These are phyloP conservation scores for Hypoxylon sp. DNA, from an alignment of 2,329 filamentous ascomycete species.

Conservation along the genomic window DNA sequence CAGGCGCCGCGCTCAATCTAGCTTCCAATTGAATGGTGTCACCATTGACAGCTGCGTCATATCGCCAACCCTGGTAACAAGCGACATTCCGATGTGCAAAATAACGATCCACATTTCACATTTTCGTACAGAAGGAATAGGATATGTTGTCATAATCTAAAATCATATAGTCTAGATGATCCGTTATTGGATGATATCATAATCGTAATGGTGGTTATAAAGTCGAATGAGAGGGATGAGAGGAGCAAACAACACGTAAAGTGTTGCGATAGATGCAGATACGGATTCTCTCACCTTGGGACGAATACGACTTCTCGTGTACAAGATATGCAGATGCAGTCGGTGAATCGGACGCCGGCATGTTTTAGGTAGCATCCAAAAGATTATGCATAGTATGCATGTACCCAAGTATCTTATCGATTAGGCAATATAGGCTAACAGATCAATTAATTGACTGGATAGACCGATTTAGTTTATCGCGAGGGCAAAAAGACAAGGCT, in stretches of 20 bases:
- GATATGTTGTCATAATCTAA: conserved; percentile 36
- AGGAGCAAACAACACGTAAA: conserved; percentile 15
- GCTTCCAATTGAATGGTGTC: conserved; percentile 40
- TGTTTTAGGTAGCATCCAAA: conserved; percentile 5
- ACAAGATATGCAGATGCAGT: conserved; percentile 17
- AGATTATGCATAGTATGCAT: conserved; percentile 14
- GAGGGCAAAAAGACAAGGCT: conserved; percentile 25
- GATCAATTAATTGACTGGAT: conserved; percentile 11
- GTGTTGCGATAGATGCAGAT: conserved; percentile 23
- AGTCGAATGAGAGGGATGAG: conserved; percentile 23
- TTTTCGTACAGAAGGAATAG: conserved; percentile 44
- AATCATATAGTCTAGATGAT: conserved; percentile 27
- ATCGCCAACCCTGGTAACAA: conserved; percentile 48
- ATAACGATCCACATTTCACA: conserved; percentile 52
- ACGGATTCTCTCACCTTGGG: conserved; percentile 21
- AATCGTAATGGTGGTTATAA: conserved; percentile 3
- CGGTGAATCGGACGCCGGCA: conserved; percentile 31
- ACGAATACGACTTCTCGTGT: conserved; percentile 31
- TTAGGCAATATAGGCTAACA: conserved; percentile 4
- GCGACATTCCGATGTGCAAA: conserved; percentile 52
- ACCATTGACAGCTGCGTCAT: conserved; percentile 51
- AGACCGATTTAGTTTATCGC: conserved; percentile 10
- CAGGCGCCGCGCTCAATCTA: conserved; percentile 19
- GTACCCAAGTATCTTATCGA: conserved; percentile 21
- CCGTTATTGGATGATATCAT: conserved; percentile 34